A percentile compares a stretch with the other conserved stretches of the same genome.
These are phyloP conservation scores for Hyaloscypha finlandica DNA, from an alignment of 495 filamentous ascomycete genomes.

Conservation along the genomic window DNA sequence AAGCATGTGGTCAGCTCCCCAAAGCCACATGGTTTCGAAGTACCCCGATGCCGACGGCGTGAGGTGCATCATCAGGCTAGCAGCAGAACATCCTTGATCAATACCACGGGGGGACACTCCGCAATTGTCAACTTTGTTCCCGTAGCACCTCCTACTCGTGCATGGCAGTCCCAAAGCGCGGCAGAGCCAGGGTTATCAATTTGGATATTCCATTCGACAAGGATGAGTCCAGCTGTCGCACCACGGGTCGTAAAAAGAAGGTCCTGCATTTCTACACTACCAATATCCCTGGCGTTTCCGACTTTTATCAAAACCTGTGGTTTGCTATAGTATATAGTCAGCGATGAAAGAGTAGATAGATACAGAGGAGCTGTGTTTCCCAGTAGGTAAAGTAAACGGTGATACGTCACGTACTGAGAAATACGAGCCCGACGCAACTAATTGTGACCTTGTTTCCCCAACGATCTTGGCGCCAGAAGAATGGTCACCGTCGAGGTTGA, in stretches of 20 bases:
- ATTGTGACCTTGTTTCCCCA: slow-evolving; percentile 54
- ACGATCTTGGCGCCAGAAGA: slow-evolving; percentile 45
- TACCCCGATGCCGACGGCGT: neutral
- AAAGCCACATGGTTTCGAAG: slow-evolving; percentile 31
- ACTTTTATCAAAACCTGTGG: slow-evolving; percentile 60
- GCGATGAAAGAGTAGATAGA: neutral
- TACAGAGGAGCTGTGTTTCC: neutral
- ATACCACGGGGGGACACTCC: slow-evolving; percentile 48
- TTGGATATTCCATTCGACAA: slow-evolving; percentile 38
- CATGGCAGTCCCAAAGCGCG: slow-evolving; percentile 67
- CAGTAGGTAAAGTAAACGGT: slow-evolving; percentile 56
- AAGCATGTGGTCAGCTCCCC: slow-evolving; percentile 62
- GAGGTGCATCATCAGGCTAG: slow-evolving; percentile 62
- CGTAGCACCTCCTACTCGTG: slow-evolving; percentile 66
- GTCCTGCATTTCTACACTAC: slow-evolving; percentile 46
- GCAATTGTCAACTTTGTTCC: slow-evolving; percentile 66
- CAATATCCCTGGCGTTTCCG: slow-evolving; percentile 46
- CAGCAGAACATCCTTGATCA: slow-evolving; percentile 49
- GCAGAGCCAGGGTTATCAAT: slow-evolving; percentile 40
- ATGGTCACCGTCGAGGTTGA: slow-evolving; percentile 46
- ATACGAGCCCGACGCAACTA: slow-evolving; percentile 27
- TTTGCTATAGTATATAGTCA: slow-evolving; percentile 43
- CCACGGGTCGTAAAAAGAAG: slow-evolving; percentile 31
- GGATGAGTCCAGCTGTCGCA: slow-evolving; percentile 16
- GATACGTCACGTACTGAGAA: slow-evolving; percentile 37